Conservation (phyloP, 768 basidiomycete species). For the Udeniomyces megalosporus region DNA sequence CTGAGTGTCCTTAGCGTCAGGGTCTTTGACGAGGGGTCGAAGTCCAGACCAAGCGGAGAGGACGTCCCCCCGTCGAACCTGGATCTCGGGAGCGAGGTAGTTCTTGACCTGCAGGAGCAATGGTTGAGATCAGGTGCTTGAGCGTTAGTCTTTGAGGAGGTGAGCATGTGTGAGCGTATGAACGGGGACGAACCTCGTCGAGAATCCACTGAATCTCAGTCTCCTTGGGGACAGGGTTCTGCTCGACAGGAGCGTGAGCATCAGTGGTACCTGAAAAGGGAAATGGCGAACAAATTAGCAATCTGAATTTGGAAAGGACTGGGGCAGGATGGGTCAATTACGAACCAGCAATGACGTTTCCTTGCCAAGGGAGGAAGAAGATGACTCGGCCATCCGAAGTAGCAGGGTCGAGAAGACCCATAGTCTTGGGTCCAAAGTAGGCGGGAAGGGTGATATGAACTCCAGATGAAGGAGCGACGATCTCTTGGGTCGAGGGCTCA, state of each 20-base stretch:
- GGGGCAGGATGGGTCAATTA: too few species aligned
- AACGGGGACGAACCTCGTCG: slow-evolving; percentile 40
- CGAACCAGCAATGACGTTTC: slow-evolving; percentile 64
- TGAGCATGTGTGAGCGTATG: background rate
- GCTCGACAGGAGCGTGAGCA: slow-evolving; percentile 50
- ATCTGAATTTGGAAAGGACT: too few species aligned
- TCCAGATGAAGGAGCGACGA: slow-evolving; percentile 83
- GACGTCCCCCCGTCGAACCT: slow-evolving; percentile 84
- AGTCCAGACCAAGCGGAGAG: slow-evolving; percentile 89
- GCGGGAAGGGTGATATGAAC: slow-evolving; percentile 89
- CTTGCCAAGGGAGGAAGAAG: slow-evolving; percentile 98
- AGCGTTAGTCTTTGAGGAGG: background rate
- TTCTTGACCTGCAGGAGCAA: slow-evolving; percentile 41
- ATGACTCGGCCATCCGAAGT: slow-evolving; percentile 90
- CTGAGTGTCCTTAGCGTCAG: slow-evolving; percentile 57
- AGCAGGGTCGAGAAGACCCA: slow-evolving; percentile 88
- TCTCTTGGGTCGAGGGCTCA: slow-evolving; percentile 41
- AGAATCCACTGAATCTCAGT: slow-evolving; percentile 96
- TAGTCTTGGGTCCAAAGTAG: slow-evolving; percentile 80
- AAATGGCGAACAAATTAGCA: too few species aligned
- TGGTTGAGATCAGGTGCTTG: background rate
- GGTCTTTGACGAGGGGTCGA: slow-evolving; percentile 75
- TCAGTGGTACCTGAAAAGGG: slow-evolving; percentile 65
- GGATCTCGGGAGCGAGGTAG: slow-evolving; percentile 82
- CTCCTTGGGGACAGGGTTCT: slow-evolving; percentile 66